Evolutionary conservation across 495 filamentous ascomycete species (phyloP).

Genomic region (Lichenothelia convexa): DNA sequence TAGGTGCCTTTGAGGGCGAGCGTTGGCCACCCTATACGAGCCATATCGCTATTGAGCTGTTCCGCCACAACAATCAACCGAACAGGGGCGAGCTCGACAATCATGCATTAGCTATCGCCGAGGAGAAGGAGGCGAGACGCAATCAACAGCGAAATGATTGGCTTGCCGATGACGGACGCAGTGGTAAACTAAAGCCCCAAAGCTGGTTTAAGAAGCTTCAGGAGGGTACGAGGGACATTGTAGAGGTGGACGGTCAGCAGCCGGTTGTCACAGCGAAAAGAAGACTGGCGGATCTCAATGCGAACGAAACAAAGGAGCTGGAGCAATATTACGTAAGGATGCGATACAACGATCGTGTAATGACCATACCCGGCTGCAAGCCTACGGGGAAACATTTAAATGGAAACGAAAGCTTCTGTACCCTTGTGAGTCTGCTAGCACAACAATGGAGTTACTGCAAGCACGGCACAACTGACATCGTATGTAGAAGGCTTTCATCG

Average conservation of each 20-base stretch:
- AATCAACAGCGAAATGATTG: too few relatives aligned
- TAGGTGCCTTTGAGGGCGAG: constrained; percentile 56
- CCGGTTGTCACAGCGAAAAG: constrained; percentile 32
- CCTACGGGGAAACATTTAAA: constrained; percentile 63
- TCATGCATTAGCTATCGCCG: too few relatives aligned
- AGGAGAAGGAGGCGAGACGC: too few relatives aligned
- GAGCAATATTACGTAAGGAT: constrained; percentile 81
- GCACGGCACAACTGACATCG: background rate
- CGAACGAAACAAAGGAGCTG: constrained; percentile 32
- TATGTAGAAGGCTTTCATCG: constrained; percentile 65
- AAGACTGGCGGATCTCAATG: constrained; percentile 27
- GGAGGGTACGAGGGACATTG: constrained; percentile 14
- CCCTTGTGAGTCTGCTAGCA: constrained; percentile 37
- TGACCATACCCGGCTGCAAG: constrained; percentile 68
- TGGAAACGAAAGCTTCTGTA: constrained; percentile 84
- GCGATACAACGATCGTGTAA: constrained; percentile 70
- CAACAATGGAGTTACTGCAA: background rate
- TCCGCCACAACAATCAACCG: constrained; percentile 29
- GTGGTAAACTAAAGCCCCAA: constrained; percentile 9
- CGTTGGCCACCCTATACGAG: constrained; percentile 86
- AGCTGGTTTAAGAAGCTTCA: constrained; percentile 33
- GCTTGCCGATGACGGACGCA: too few relatives aligned
- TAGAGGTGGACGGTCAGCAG: background rate
- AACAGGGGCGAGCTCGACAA: too few relatives aligned
- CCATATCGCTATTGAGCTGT: constrained; percentile 81